phyloP scores from a whole-genome alignment of 345 rosid species.

The Dimocarpus longan region DNA sequence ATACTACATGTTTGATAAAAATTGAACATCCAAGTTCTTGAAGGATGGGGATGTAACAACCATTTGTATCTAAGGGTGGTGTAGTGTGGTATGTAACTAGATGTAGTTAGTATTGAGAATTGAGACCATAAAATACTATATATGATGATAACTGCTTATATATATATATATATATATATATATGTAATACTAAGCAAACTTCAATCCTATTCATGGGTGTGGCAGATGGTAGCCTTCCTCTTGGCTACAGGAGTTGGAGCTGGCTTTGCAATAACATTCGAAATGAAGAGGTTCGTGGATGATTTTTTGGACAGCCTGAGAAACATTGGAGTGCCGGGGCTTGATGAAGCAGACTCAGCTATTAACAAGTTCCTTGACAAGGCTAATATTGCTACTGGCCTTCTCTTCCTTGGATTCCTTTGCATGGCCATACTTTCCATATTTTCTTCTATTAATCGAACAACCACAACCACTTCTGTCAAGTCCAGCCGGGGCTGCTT shows the following conservation, averaged over 20 bases:
- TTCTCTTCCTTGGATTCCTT: constrained; percentile 21
- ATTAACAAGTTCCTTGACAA: constrained; percentile 12
- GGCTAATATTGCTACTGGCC: constrained; percentile 5
- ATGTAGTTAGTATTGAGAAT: no score
- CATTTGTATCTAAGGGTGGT: no score
- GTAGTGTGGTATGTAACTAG: no score
- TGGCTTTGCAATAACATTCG: constrained; percentile 21
- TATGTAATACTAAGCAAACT: no score
- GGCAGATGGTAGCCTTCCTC: constrained; percentile 12
- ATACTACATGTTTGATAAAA: no score
- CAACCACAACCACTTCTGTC: not conserved
- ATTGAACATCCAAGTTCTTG: no score
- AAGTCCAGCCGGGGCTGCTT: not conserved
- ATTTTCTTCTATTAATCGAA: constrained; percentile 18
- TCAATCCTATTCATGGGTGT: not conserved
- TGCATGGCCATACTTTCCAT: constrained; percentile 23
- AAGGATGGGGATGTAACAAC: no score
- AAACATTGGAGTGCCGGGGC: not conserved
- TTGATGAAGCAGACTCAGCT: not conserved
- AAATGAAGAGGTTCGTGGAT: constrained; percentile 3
- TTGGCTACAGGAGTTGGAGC: constrained; percentile 30
- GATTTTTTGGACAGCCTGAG: not conserved
- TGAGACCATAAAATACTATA: no score
- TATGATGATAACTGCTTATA: no score
- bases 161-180: no score